Evolutionary conservation across 2,329 filamentous ascomycete species (phyloP).

Genomic region (Penicillium psychrosexuale): DNA sequence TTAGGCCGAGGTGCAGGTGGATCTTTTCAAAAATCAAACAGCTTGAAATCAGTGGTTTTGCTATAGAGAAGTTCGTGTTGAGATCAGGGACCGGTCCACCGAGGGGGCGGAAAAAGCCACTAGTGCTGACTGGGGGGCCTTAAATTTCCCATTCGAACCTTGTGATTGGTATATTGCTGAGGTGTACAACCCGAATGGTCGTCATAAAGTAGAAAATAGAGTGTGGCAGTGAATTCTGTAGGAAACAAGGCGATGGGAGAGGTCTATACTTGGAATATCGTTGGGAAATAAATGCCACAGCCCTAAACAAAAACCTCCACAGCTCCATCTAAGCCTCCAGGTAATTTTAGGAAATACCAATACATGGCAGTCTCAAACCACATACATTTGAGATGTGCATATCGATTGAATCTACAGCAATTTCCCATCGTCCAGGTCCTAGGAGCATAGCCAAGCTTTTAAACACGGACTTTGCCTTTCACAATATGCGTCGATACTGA

Average conservation of each 20-base stretch:
- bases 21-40: not conserved
- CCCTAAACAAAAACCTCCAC: not conserved
- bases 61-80: not conserved
- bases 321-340: not conserved
- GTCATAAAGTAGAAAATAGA: not conserved
- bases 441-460: not conserved
- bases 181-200: not conserved
- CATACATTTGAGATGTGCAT: not conserved
- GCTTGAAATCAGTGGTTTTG: not conserved
- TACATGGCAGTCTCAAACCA: not conserved
- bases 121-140: slow-evolving; percentile 1
- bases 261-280: not conserved
- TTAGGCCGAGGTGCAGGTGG: not conserved
- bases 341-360: not conserved
- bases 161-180: not conserved
- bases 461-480: not conserved
- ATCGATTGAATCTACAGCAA: not conserved
- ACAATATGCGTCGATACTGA: not conserved
- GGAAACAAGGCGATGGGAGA: not conserved
- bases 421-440: not conserved
- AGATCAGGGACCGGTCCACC: not conserved
- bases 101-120: not conserved
- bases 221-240: not conserved
- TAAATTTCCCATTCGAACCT: not conserved
- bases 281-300: not conserved